These are phyloP conservation scores for Saturnispora quitensis DNA, from an alignment of 805 yeast genomes.

Conservation along the genomic window DNA sequence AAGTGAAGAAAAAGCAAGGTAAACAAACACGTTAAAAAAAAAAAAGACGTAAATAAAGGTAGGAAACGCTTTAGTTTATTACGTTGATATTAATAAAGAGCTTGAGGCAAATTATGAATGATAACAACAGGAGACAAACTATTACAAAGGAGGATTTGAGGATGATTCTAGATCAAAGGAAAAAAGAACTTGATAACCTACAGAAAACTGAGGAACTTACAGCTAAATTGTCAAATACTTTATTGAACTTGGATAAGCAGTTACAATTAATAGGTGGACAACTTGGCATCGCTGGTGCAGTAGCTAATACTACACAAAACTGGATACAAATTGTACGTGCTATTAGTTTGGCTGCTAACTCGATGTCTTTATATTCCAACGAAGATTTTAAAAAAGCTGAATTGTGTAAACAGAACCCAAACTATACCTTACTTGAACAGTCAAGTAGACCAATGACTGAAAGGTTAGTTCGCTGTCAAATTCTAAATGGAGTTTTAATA, in stretches of 20 bases:
- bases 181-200: conserved; percentile 41
- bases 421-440: neutral
- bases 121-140: conserved; percentile 4
- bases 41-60: neutral
- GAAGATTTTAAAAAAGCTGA: conserved; percentile 32
- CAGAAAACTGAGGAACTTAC: conserved; percentile 41
- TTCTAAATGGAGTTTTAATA: conserved; percentile 34
- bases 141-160: conserved; percentile 1
- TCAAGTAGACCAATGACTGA: conserved; percentile 47
- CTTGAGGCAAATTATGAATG: neutral
- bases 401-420: neutral
- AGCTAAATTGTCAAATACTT: conserved; percentile 33
- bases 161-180: conserved; percentile 29
- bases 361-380: conserved; percentile 36
- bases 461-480: conserved; percentile 49
- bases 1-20: neutral
- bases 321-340: conserved; percentile 59
- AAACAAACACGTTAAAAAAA: neutral
- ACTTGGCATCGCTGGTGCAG: conserved; percentile 48
- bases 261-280: conserved; percentile 33
- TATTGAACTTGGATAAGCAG: conserved; percentile 40
- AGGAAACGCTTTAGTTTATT: neutral
- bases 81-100: neutral
- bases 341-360: conserved; percentile 49
- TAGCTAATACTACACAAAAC: conserved; percentile 47